Evolutionary conservation across 2,329 filamentous ascomycete species (phyloP).

Genomic region (Apiospora malaysiana): DNA sequence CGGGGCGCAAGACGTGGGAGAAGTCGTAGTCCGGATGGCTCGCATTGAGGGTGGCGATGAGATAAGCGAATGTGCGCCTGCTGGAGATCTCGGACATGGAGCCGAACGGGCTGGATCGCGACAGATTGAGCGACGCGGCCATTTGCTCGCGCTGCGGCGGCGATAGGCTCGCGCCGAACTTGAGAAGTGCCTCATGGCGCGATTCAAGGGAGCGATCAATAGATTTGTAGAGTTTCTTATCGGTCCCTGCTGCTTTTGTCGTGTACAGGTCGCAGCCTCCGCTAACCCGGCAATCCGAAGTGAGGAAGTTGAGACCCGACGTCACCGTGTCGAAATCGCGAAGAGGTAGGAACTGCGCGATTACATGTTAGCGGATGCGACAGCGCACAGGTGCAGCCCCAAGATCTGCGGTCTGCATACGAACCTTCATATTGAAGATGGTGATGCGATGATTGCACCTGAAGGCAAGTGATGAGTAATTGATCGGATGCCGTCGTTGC

Average conservation of each 20-base stretch:
- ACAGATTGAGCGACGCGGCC: constrained; percentile 73
- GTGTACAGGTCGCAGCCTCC: constrained; percentile 97
- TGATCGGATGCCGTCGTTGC: not conserved
- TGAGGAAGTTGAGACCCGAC: constrained; percentile 93
- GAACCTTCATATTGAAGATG: constrained; percentile 27
- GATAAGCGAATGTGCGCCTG: constrained; percentile 90
- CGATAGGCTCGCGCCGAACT: constrained; percentile 85
- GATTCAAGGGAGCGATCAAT: constrained; percentile 92
- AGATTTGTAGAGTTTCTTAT: constrained; percentile 96
- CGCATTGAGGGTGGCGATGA: constrained; percentile 95
- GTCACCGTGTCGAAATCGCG: constrained; percentile 91
- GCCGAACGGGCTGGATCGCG: constrained; percentile 89
- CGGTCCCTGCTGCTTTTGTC: constrained; percentile 90
- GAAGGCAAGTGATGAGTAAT: not conserved
- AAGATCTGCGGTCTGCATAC: constrained; percentile 1
- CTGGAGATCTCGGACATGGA: constrained; percentile 86
- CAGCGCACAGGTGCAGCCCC: not conserved
- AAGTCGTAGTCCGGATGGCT: constrained; percentile 98
- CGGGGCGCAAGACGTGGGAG: constrained; percentile 85
- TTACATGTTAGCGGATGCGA: not conserved
- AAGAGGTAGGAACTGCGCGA: constrained; percentile 83
- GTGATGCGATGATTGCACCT: not conserved
- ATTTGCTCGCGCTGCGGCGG: constrained; percentile 78
- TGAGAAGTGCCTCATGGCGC: constrained; percentile 86
- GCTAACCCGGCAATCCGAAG: constrained; percentile 87